Conservation (phyloP, 805 yeast genomes). For the Kuraishia hungarica region DNA sequence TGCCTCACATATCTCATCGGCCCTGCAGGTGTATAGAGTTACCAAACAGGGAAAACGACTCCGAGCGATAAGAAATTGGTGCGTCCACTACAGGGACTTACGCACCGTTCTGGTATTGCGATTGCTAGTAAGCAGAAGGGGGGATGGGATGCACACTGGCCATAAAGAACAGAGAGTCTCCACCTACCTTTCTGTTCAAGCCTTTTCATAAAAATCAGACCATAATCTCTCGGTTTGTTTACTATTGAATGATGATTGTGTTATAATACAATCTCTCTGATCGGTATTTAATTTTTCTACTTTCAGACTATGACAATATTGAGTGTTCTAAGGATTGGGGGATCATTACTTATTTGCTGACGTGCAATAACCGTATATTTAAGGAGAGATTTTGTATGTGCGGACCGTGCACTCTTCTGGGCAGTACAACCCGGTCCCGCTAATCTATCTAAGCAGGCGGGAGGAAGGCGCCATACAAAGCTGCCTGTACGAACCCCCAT, state of each 20-base stretch:
- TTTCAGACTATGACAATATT: too few relatives aligned
- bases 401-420: not conserved
- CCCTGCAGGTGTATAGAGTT: not conserved
- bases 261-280: too few relatives aligned
- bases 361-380: not conserved
- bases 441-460: slow-evolving; percentile 88
- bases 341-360: not conserved
- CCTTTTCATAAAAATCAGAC: too few relatives aligned
- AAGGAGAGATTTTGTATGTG: too few relatives aligned
- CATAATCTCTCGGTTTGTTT: too few relatives aligned
- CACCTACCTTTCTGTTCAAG: too few relatives aligned
- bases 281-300: too few relatives aligned
- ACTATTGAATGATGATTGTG: too few relatives aligned
- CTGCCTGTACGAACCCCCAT: slow-evolving; percentile 67
- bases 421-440: not conserved
- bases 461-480: slow-evolving; percentile 69
- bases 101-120: not conserved
- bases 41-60: not conserved
- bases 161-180: not conserved
- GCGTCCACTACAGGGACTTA: not conserved
- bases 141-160: too few relatives aligned
- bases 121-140: not conserved
- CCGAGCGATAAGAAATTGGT: not conserved
- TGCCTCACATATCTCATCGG: not conserved
- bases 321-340: not conserved